Evolutionary conservation across 208 protist species (phyloP), one percentile per base, ranked within the genome.

Genomic region (Angomonas deanei): DNA sequence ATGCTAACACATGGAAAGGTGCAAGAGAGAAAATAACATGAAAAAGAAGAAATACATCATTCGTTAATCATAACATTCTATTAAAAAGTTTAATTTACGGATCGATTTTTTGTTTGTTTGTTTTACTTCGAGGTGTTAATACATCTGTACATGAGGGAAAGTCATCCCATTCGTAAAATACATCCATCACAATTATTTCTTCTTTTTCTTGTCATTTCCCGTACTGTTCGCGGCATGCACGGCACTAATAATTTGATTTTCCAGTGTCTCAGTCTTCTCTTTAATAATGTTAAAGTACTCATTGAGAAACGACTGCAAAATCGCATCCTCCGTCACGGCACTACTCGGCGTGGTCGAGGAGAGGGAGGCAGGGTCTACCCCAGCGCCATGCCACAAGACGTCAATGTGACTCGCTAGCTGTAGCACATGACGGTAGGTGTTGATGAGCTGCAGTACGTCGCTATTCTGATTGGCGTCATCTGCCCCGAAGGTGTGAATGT

Each of bases 281-380:
- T 60, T 60, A 27, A 60, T 39, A 2, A 60, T 39, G 23, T 28
- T 24, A 30, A 60, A 33, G 36, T 60, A 60, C 17, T 60, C 55
- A 38, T 60, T 60, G 1, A 60, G n/a, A 60, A 60, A 60, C 17
- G n/a, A 24, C 19, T 33, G 19, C 55, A 60, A 17, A 2, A 60
- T 5, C 4, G 21, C 55, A 17, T 60, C 55, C 21, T 60, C 55
- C 11, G 19, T 50, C 17, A n/a, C 42, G 3, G 42, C 15, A n/a
- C n/a, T n/a, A n/a, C n/a, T n/a, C n/a, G n/a, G n/a, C n/a, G n/a
- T n/a, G n/a, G n/a, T n/a, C n/a, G n/a, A n/a, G n/a, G n/a, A n/a
- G n/a, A n/a, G n/a, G n/a, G n/a, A n/a, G n/a, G n/a, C n/a, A n/a
- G n/a, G n/a, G n/a, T n/a, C n/a, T n/a, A n/a, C n/a, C n/a, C n/a